These are phyloP conservation scores for Apiospora kogelbergensis DNA, from an alignment of 2,329 filamentous ascomycete genomes.

Conservation along the genomic window DNA sequence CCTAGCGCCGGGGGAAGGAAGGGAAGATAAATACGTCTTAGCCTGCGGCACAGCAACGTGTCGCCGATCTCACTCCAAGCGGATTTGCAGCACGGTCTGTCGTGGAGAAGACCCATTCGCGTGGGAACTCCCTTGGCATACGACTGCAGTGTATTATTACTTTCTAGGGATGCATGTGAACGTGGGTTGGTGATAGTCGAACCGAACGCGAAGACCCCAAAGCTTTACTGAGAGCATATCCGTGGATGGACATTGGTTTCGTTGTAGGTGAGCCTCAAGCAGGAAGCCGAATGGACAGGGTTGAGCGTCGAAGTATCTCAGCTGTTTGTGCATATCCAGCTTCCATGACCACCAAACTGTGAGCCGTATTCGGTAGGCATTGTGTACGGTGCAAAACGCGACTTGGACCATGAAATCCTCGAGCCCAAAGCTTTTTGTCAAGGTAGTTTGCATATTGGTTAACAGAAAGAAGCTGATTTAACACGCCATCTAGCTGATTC, in stretches of 20 bases:
- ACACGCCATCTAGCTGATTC: background rate
- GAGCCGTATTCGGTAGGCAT: background rate
- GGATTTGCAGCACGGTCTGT: background rate
- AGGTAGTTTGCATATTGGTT: too few species aligned
- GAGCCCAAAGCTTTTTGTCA: background rate
- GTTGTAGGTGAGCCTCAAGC: background rate
- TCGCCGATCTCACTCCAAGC: too few species aligned
- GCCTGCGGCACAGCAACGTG: background rate
- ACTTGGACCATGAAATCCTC: background rate
- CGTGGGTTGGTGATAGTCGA: background rate
- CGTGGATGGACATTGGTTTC: background rate
- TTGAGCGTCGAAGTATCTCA: background rate
- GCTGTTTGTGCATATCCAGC: background rate
- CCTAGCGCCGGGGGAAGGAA: background rate
- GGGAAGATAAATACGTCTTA: background rate
- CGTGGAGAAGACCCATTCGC: background rate
- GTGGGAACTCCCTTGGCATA: background rate
- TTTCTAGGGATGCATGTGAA: background rate
- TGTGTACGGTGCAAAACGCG: background rate
- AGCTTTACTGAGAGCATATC: background rate
- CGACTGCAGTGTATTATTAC: background rate
- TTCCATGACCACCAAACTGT: background rate
- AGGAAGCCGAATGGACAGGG: background rate
- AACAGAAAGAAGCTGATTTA: too few species aligned
- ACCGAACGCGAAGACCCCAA: background rate